Evolutionary conservation across 306 rosid genomes (phyloP).

Genomic region (Canavalia gladiata): DNA sequence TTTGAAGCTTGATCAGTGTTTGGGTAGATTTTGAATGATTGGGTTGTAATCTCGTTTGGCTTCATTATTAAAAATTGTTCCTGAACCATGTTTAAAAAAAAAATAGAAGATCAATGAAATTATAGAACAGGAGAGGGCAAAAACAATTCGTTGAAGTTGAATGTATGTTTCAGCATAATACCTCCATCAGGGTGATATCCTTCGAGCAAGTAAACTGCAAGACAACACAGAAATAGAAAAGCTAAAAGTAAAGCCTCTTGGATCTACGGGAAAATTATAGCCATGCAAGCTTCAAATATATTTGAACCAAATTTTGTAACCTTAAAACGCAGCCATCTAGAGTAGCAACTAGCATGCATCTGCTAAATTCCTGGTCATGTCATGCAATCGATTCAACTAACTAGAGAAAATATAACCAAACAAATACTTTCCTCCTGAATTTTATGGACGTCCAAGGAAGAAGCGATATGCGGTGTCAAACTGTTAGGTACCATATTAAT

Average conservation of each 20-base stretch:
- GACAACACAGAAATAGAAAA: conserved; percentile 45
- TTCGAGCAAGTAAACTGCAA: conserved; percentile 95
- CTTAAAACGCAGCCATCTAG: conserved; percentile 13
- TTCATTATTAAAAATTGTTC: conserved; percentile 92
- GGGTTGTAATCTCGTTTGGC: conserved; percentile 70
- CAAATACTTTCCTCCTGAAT: not conserved
- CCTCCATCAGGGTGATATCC: conserved; percentile 93
- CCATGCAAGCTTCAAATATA: conserved; percentile 22
- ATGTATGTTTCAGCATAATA: conserved; percentile 47
- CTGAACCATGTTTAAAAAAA: conserved; percentile 54
- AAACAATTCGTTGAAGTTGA: conserved; percentile 22
- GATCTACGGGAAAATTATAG: conserved; percentile 10
- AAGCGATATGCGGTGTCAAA: not conserved
- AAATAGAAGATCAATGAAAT: conserved; percentile 20
- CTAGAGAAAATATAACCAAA: conserved; percentile 23
- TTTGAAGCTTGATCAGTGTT: conserved; percentile 89
- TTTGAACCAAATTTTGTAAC: conserved; percentile 21
- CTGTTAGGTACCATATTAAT: conserved; percentile 1
- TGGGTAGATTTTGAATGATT: conserved; percentile 83
- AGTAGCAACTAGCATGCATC: conserved; percentile 32
- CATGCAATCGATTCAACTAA: conserved; percentile 25
- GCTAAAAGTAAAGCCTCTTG: conserved; percentile 37
- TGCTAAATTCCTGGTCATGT: conserved; percentile 17
- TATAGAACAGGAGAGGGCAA: conserved; percentile 16
- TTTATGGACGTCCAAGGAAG: conserved; percentile 3